A percentile compares a stretch with the other conserved stretches of the same genome.
Conservation (phyloP, 2,329 filamentous ascomycete genomes). For the Huntiella bhutanensis region DNA sequence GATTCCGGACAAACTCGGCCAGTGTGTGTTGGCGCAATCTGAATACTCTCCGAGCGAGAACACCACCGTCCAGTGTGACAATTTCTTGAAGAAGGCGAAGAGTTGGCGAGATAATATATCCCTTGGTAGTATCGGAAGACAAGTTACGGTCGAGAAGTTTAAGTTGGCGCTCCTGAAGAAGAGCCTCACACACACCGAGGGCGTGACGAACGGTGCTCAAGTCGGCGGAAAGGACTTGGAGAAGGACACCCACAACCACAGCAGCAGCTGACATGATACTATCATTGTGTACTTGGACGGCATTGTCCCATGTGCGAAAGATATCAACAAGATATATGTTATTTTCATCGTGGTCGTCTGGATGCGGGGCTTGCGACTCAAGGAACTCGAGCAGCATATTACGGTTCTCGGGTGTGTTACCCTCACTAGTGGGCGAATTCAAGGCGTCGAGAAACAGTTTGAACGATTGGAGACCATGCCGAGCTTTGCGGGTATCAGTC, state of each 20-base stretch:
- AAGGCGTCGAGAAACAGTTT: conserved; percentile 54
- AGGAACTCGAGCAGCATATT: conserved; percentile 53
- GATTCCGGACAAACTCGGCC: conserved; percentile 60
- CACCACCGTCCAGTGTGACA: conserved; percentile 70
- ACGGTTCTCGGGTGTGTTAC: conserved; percentile 24
- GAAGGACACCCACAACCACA: conserved; percentile 61
- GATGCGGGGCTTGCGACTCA: conserved; percentile 30
- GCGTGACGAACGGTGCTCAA: conserved; percentile 61
- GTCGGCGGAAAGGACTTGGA: conserved; percentile 57
- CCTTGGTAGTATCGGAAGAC: conserved; percentile 63
- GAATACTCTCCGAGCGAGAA: conserved; percentile 59
- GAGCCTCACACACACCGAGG: conserved; percentile 57
- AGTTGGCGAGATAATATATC: conserved; percentile 74
- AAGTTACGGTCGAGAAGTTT: conserved; percentile 65
- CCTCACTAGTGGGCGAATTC: conserved; percentile 27
- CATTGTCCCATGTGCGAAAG: conserved; percentile 77
- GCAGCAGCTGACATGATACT: conserved; percentile 62
- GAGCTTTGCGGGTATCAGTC: conserved; percentile 46
- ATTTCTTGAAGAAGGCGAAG: conserved; percentile 71
- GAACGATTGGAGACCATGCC: conserved; percentile 51
- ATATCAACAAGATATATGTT: conserved; percentile 56
- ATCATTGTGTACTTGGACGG: conserved; percentile 61
- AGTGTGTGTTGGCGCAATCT: conserved; percentile 61
- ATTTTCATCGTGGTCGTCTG: conserved; percentile 22
- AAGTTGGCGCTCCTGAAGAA: conserved; percentile 64